Base-by-base conservation (phyloP, 176 grass and related monocot genomes). In the Oryza australiensis region DNA sequence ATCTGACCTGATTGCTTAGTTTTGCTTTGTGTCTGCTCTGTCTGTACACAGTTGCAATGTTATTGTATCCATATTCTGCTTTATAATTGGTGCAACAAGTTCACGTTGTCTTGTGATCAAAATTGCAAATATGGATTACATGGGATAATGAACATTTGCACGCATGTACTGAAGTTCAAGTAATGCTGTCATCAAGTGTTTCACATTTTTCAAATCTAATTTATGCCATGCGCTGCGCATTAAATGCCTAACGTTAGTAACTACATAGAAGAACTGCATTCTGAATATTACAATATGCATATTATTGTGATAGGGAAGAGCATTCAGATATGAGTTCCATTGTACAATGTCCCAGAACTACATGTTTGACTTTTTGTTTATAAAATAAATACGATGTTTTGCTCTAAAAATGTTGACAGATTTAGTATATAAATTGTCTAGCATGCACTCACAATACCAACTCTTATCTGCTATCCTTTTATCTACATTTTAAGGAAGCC, bases 191-290 rank as follows among this genome's bases (percentile, higher is more conserved):
- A 72, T 32, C 8, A 62, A 40, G 12, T 28, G n/a, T 57, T 78
- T 65, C 11, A 62, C 26, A 28, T 62, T 14, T 59, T 41, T 2
- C 62, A 62, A 35, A 35, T 22, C 24, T 62, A 72, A 59, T 57
- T 13, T 29, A 27, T 81, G 9, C 20, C 23, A 28, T 29, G 64
- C 11, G n/a, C 11, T 66, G 41, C 59, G 53, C 14, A 62, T 23
- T 70, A 59, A 22, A 26, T 62, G 64, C 20, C 14, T n/a, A 49
- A 23, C 38, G 64, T 53, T 13, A 46, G 33, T 68, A 68, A 30
- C 28, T 53, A 55, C 66, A 27, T n/a, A 55, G 41, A 64, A 35
- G 64, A 73, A 83, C 5, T 26, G 46, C 28, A 82, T 64, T 64
- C 18, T 20, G 62, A 74, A 64, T 33, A 26, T 37, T 37, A 12